Conservation (phyloP, 2,329 filamentous ascomycete genomes). For the Karstenula rhodostoma region DNA sequence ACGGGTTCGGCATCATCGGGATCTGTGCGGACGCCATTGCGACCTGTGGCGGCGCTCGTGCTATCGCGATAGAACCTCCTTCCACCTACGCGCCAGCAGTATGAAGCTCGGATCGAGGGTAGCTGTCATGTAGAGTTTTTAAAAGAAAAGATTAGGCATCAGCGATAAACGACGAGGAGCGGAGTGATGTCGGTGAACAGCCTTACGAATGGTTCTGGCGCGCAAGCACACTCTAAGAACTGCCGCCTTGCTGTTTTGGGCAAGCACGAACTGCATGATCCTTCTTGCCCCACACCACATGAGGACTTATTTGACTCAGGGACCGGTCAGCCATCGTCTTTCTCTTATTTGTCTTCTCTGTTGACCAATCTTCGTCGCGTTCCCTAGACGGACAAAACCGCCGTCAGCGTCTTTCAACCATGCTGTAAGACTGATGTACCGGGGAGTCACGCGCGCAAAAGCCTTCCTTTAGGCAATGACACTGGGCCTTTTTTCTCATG, state of each 20-base stretch:
- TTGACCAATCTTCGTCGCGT: not conserved
- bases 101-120: conserved; percentile 19
- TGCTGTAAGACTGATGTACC: no score
- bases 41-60: conserved; percentile 11
- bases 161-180: conserved; percentile 1
- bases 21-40: conserved; percentile 39
- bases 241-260: not conserved
- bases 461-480: not conserved
- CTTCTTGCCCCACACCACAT: not conserved
- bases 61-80: conserved; percentile 29
- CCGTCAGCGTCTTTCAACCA: no score
- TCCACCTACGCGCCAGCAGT: conserved; percentile 32
- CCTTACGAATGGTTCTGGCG: not conserved
- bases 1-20: conserved; percentile 25
- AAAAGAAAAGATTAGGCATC: conserved; percentile 18
- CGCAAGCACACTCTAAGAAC: not conserved
- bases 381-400: not conserved
- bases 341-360: not conserved
- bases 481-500: not conserved
- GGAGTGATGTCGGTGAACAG: conserved; percentile 13
- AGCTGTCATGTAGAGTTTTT: conserved; percentile 26
- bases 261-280: conserved; percentile 7
- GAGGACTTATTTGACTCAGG: not conserved
- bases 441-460: not conserved
- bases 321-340: not conserved